Conservation (phyloP, 2,329 filamentous ascomycete species). For the Phialocephala sp. region DNA sequence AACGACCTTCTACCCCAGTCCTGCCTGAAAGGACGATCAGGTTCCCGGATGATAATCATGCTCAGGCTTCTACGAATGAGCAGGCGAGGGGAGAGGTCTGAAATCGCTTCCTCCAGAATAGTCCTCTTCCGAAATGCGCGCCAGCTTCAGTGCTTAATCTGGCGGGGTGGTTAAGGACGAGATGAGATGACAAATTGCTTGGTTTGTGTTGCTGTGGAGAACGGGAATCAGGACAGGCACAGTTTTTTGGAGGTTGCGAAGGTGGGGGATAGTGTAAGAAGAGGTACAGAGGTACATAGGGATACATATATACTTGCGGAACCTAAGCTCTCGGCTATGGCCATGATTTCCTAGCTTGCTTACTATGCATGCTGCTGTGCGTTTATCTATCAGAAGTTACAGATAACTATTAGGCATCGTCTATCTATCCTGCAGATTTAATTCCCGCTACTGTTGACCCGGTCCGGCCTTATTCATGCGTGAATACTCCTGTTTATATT, state of each 20-base stretch:
- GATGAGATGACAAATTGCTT: background rate
- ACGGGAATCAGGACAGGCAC: background rate
- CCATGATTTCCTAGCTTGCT: background rate
- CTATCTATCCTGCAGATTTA: too few relatives aligned
- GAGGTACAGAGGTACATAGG: slow-evolving; percentile 21
- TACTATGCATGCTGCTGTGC: background rate
- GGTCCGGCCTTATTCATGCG: background rate
- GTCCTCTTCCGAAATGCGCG: background rate
- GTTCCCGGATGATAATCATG: slow-evolving; percentile 49
- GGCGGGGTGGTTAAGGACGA: background rate
- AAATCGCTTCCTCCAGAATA: background rate
- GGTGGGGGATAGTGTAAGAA: background rate
- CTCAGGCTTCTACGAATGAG: background rate
- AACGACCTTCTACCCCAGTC: slow-evolving; percentile 27
- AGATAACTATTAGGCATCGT: background rate
- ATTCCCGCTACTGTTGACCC: too few relatives aligned
- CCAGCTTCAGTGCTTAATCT: background rate
- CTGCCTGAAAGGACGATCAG: slow-evolving; percentile 47
- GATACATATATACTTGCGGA: slow-evolving; percentile 10
- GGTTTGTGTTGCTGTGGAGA: background rate
- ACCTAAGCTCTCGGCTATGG: background rate
- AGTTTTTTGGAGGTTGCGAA: background rate
- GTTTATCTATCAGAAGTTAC: background rate
- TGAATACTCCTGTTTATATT: background rate
- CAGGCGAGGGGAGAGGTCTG: background rate